Evolutionary conservation across 495 filamentous ascomycete species (phyloP), one percentile per base, ranked within the genome.

Genomic region (Cladorrhinum samala): DNA sequence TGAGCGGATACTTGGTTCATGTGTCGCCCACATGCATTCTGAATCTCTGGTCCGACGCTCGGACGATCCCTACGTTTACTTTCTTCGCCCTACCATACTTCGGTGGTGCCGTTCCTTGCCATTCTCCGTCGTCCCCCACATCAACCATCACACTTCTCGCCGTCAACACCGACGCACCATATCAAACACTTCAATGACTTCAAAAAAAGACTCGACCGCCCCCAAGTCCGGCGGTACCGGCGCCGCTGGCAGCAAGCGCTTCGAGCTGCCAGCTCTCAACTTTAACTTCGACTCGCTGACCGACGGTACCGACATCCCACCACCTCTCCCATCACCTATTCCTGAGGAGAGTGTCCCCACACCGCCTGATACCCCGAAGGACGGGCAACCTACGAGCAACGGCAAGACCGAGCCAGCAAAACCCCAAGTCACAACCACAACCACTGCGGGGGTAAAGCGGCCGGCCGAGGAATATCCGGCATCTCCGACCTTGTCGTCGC

Each of bases 271-370:
- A 19, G 72, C 70, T 16, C 67, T 82, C 18, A 66, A 77, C 50
- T 64, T 78, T 61, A 70, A 70, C 16, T 74, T 82, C 49, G 68
- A 70, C 50, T 76, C 77, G 9, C 57, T 82, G 54, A 82, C 78
- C 18, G 78, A 80, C 19, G 78, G 78, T 17, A 82, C 78, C 53
- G 61, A 79, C 56, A 82, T 82, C 53, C 78, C 78, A 36, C 77
- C 78, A 37, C 78, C 78, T 6, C 61, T 61, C 16, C 77, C 76
- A 6, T 79, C 77, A 24, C 77, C 78, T 13, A 53, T 74, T 21
- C 59, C 62, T 54, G 73, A 78, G 52, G 67, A 73, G 50, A 65
- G 72, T 19, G 62, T 58, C 27, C 61, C 68, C 18, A 61, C 68
- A 46, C 67, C 67, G 53, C 65, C 66, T 21, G 66, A 67, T 53